Conservation (phyloP, 306 rosid genomes). For the Vigna radiata region DNA sequence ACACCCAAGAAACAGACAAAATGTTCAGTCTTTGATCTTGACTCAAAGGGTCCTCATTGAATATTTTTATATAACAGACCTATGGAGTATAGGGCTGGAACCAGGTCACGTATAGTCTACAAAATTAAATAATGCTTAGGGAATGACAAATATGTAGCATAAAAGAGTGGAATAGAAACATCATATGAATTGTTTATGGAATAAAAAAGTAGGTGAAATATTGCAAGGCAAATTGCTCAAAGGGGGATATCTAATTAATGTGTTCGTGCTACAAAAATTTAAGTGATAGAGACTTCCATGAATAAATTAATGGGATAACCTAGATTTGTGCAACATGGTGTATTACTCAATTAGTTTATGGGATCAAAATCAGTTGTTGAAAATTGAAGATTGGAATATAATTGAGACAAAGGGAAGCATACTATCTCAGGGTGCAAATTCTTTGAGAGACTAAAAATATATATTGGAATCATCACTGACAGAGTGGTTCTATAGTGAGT, state of each 20-base stretch:
- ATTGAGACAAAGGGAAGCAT: constrained; percentile 52
- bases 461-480: constrained; percentile 60
- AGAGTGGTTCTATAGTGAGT: constrained; percentile 57
- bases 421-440: constrained; percentile 50
- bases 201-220: constrained; percentile 40
- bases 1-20: constrained; percentile 55
- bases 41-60: constrained; percentile 44
- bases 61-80: constrained; percentile 30
- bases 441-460: constrained; percentile 46
- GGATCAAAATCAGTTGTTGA: constrained; percentile 48
- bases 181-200: constrained; percentile 55
- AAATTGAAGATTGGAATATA: constrained; percentile 40
- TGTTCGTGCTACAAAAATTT: constrained; percentile 57
- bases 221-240: constrained; percentile 44
- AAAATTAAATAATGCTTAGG: constrained; percentile 30
- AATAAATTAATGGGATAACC: constrained; percentile 42
- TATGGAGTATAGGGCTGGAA: constrained; percentile 34
- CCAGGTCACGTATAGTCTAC: constrained; percentile 45
- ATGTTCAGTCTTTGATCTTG: constrained; percentile 58
- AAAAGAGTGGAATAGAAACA: constrained; percentile 76
- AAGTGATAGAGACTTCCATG: constrained; percentile 57
- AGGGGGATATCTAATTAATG: constrained; percentile 53
- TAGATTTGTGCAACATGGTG: constrained; percentile 48
- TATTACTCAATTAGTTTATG: constrained; percentile 28
- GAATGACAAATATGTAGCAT: constrained; percentile 56